Evolutionary conservation across 2,329 filamentous ascomycete genomes (phyloP), one percentile per base, ranked within the genome.

Genomic region (Aspergillus japonicus): DNA sequence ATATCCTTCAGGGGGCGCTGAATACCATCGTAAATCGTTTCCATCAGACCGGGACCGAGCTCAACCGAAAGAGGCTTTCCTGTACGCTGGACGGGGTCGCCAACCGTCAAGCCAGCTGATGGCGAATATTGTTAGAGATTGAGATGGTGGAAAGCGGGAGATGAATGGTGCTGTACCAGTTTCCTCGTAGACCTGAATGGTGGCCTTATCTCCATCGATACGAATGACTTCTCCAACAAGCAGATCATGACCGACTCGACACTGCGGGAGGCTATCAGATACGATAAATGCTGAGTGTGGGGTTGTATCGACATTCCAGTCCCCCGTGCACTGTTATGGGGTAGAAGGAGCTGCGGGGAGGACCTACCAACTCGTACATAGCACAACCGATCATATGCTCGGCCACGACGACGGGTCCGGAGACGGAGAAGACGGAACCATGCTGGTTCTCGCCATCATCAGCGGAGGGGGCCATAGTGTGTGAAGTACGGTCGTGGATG

Each of bases 1-100:
- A 99, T 99, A 67, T 86, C 88, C 80, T 89, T 89, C 70, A 99
- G 88, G 54, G 95, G 95, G 75, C 95, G 89, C 79, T 99, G 95
- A 72, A 99, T 99, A 82, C 95, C 95, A 77, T 99, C 95, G 84
- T 98, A 99, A 78, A 99, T 99, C 68, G 95, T 97, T 81, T 98
- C 94, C 86, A 99, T 92, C 77, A 99, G 83, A 75, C 95, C 95
- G 65, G 95, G 95, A 54, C 95, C 95, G 51, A 99, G 89, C 79
- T 99, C 95, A 79, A 99, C 95, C 60, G 95, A 97, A 58, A 99
- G 83, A 65, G 95, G 95, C 85, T 98, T 97, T 78, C 92, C 91
- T 59, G 94, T 97, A 72, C 94, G 87, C 62, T 81, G 72, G 68
- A 99, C 95, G 54, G 95, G 95, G 75, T 99, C 95, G 74, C 95